Base-by-base conservation (phyloP, 345 rosid genomes). In the Citrus cavaleriei region DNA sequence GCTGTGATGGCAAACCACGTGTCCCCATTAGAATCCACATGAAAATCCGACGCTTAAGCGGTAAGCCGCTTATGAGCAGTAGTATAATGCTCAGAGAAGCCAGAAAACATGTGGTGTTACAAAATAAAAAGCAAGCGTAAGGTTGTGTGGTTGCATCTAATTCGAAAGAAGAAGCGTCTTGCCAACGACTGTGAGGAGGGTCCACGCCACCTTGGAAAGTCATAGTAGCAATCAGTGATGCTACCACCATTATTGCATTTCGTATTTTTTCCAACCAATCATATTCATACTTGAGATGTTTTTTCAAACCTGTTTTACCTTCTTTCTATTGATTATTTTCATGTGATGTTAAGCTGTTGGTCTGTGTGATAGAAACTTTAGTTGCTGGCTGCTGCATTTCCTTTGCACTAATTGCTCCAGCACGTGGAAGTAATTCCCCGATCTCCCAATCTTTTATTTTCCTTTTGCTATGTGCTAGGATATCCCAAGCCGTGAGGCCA, bases 141-240 rank as follows among this genome's bases (percentile, higher is more conserved):
- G 1, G 42, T 7, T 38, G 54, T 46, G 13, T 12, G 3, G 54
- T 46, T 46, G 13, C 54, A 46, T 46, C 10, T 6, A 6, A 7
- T 46, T 46, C 18, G 5, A 16, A 46, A 13, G 42, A 38, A 8
- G 42, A 38, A 38, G 42, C 8, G 10, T 38, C 42, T 38, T 38
- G 42, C 83, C 79, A 80, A 67, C 68, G 28, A 55, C 85, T 77
- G 1, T 77, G 83, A 1, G 87, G 87, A 12, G 87, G 87, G 1
- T 75, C 61, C 18, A 84, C 21, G 0, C 72, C 79, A 13, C 73
- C 87, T 69, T 84, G 87, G 72, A 81, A 84, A 22, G 82, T 81
- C 63, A 81, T 76, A 73, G 84, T 84, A 14, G 87, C 83, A 30
- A 79, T 79, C 35, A 84, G 77, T 28, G 87, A 81, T 68, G 87